A percentile compares a stretch with the other conserved stretches of the same genome.
Evolutionary conservation across 2,329 filamentous ascomycete species (phyloP).

Genomic region (Phialophora tarda): DNA sequence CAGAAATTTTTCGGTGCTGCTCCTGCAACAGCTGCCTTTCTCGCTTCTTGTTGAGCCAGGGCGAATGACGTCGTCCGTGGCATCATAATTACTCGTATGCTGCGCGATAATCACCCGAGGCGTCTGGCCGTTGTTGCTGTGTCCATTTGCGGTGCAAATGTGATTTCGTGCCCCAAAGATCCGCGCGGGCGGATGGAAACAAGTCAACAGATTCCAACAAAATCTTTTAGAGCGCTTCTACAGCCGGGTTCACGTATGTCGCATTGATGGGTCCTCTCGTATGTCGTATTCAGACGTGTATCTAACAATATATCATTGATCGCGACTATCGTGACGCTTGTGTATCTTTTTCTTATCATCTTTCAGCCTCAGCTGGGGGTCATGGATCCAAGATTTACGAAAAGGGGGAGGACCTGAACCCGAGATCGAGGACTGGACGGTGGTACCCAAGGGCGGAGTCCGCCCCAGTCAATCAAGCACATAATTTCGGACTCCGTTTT

Average conservation of each 20-base stretch:
- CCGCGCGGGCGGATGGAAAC: constrained; percentile 26
- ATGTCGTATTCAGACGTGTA: constrained; percentile 22
- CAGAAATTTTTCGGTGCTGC: constrained; percentile 20
- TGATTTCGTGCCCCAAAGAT: constrained; percentile 18
- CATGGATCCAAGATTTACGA: constrained; percentile 7
- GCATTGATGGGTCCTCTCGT: constrained; percentile 21
- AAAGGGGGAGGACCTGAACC: constrained; percentile 20
- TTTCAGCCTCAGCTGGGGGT: constrained; percentile 31
- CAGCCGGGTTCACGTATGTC: constrained; percentile 4
- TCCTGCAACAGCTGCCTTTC: constrained; percentile 9
- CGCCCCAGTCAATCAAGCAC: constrained; percentile 24
- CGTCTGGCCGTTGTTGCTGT: constrained; percentile 8
- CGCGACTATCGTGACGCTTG: constrained; percentile 22
- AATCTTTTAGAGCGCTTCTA: constrained; percentile 3
- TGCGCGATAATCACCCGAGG: constrained; percentile 20
- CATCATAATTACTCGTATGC: constrained; percentile 13
- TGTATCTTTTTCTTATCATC: constrained; percentile 20
- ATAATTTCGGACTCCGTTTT: constrained; percentile 37
- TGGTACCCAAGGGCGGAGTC: constrained; percentile 30
- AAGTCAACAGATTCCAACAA: constrained; percentile 15
- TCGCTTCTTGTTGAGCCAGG: constrained; percentile 26
- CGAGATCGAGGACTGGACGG: constrained; percentile 20
- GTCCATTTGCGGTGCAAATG: not conserved
- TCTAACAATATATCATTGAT: constrained; percentile 17
- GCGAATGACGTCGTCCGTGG: constrained; percentile 21